Conservation (phyloP, 257 asterid species). For the Haberlea rhodopensis region DNA sequence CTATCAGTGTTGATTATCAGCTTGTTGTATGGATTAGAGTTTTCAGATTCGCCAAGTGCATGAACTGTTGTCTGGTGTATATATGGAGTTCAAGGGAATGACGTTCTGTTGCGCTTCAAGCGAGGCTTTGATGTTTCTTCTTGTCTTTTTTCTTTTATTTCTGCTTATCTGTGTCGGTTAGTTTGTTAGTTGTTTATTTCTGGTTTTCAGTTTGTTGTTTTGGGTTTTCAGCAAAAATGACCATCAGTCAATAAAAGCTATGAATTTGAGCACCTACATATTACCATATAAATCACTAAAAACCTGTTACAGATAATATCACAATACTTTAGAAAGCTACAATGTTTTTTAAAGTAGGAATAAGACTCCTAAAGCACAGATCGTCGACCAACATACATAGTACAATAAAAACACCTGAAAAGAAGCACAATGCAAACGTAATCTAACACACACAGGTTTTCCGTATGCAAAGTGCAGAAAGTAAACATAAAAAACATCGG, state of each 20-base stretch:
- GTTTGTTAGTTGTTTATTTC: no score
- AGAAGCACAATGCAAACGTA: not conserved
- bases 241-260: constrained; percentile 3
- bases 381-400: not conserved
- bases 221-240: not conserved
- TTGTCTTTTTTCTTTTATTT: no score
- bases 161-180: no score
- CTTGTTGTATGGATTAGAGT: no score
- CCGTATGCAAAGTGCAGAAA: not conserved
- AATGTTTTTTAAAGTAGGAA: not conserved
- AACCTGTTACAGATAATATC: not conserved
- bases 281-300: not conserved
- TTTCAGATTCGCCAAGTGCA: no score
- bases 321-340: not conserved
- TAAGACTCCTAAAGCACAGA: not conserved
- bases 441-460: constrained; percentile 7
- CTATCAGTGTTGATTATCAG: no score
- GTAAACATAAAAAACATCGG: not conserved
- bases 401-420: not conserved
- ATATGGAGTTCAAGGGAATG: no score
- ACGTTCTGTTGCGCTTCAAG: no score
- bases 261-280: constrained; percentile 7
- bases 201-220: no score
- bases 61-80: no score
- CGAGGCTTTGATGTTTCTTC: no score